Evolutionary conservation across 768 basidiomycete genomes (phyloP), one percentile per base, ranked within the genome.

Genomic region (Psilocybe cyanescens): DNA sequence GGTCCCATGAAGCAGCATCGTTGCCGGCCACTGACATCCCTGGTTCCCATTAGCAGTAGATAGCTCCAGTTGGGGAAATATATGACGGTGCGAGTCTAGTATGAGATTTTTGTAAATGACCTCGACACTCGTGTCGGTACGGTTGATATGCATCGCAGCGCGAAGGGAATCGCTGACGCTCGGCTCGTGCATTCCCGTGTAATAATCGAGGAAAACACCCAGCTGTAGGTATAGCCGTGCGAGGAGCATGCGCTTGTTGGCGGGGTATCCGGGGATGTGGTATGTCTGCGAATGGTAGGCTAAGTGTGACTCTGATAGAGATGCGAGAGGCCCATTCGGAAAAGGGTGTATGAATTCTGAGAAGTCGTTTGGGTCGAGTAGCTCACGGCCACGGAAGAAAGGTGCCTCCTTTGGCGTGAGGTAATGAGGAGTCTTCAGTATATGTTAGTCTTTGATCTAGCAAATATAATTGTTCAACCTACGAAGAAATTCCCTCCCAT

Each of bases 401-500:
- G 80, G 73, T 17, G 73, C 62, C 0, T 72, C 71, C 69, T 88
- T 89, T 1, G 74, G 78, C 0, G 65, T 61, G 16, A 87, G 72
- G 64, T 82, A 84, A 58, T 86, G 83, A 2, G 79, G 72, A 0
- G 73, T 81, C 86, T 87, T 53, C 33, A n/a, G 53, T 17, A 37
- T 5, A 30, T 33, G 35, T 59, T 29, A 49, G 19, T 33, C 4
- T 4, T 8, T 24, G 24, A 51, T 39, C 37, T 9, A 44, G 30
- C 33, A 51, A 51, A 14, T 7, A n/a, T 7, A 29, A 9, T 17
- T 8, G 24, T 44, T 39, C 9, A 6, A 16, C 77, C 53, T 51
- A 81, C 81, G 37, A 88, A 67, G 58, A 86, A 78, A 62, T 88
- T 72, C 0, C 87, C 88, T 14, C 87, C 87, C 77, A 84, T 79